A percentile compares a stretch with the other conserved stretches of the same genome.
Conservation (phyloP, 2,329 filamentous ascomycete species). For the Fusarium citri region DNA sequence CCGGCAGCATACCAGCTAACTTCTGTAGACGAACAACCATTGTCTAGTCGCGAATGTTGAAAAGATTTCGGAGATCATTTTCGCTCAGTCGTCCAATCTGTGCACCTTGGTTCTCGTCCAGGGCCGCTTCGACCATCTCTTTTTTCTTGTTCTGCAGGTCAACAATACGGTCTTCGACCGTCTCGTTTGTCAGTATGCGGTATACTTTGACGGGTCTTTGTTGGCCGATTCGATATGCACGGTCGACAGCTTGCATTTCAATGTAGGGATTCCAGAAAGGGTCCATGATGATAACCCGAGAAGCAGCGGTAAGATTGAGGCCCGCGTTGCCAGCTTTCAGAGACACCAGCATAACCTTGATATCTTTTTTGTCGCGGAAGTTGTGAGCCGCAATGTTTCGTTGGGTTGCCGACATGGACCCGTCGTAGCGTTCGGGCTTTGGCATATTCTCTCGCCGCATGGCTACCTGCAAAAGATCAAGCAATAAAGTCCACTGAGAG, state of each 20-base stretch:
- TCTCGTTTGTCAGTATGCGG: slow-evolving; percentile 78
- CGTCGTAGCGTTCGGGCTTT: slow-evolving; percentile 80
- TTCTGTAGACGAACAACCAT: not conserved
- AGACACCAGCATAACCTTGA: slow-evolving; percentile 83
- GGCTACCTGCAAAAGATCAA: slow-evolving; percentile 79
- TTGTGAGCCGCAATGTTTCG: slow-evolving; percentile 76
- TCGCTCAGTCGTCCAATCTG: slow-evolving; percentile 74
- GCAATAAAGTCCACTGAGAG: slow-evolving; percentile 81
- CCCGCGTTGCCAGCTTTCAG: slow-evolving; percentile 85
- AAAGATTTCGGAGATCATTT: slow-evolving; percentile 77
- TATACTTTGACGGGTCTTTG: slow-evolving; percentile 79
- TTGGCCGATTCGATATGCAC: slow-evolving; percentile 90
- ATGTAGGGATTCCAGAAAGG: slow-evolving; percentile 96
- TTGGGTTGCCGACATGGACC: slow-evolving; percentile 75
- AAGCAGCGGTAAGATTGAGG: slow-evolving; percentile 85
- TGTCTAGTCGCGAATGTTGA: slow-evolving; percentile 50
- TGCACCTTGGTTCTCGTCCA: slow-evolving; percentile 79
- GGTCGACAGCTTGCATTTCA: slow-evolving; percentile 91
- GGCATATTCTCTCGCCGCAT: slow-evolving; percentile 71
- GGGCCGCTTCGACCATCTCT: slow-evolving; percentile 78
- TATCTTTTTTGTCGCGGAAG: slow-evolving; percentile 73
- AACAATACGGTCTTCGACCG: slow-evolving; percentile 89
- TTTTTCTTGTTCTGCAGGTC: slow-evolving; percentile 83
- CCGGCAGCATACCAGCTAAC: not conserved
- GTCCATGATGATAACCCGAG: slow-evolving; percentile 89